Conservation (phyloP, 1,139 yeast genomes). For the Protomyces gravidus region DNA sequence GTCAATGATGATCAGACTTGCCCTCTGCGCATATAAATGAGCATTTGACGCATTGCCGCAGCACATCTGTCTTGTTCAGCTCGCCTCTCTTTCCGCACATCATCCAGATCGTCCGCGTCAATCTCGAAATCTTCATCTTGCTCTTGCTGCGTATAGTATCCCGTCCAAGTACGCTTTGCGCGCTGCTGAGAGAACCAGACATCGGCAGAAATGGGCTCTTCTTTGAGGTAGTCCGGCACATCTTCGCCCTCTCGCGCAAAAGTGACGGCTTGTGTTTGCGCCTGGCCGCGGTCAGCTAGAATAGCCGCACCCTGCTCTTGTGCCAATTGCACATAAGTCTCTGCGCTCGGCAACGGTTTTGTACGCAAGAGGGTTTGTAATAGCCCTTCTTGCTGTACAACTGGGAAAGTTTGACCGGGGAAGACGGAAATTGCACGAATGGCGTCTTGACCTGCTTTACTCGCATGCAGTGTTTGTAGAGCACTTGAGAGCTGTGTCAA, state of each 20-base stretch:
- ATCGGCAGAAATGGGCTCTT: constrained; percentile 2
- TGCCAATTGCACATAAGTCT: constrained; percentile 53
- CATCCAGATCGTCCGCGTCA: constrained; percentile 23
- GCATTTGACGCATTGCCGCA: constrained; percentile 11
- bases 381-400: constrained; percentile 74
- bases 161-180: constrained; percentile 17
- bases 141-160: constrained; percentile 18
- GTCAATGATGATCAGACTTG: too few relatives aligned
- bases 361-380: constrained; percentile 78
- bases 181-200: constrained; percentile 13
- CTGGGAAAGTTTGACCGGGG: constrained; percentile 78
- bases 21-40: constrained; percentile 13
- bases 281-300: background rate
- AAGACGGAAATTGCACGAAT: constrained; percentile 40
- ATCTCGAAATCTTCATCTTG: constrained; percentile 22
- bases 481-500: constrained; percentile 16
- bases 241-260: constrained; percentile 7
- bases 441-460: constrained; percentile 8
- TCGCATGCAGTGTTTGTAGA: constrained; percentile 7
- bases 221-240: background rate
- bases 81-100: constrained; percentile 9
- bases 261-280: background rate
- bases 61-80: background rate
- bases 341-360: constrained; percentile 83
- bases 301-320: background rate